A percentile compares a stretch with the other conserved stretches of the same genome.
Evolutionary conservation across 768 basidiomycete species (phyloP).

Genomic region (Lentinula edodes): DNA sequence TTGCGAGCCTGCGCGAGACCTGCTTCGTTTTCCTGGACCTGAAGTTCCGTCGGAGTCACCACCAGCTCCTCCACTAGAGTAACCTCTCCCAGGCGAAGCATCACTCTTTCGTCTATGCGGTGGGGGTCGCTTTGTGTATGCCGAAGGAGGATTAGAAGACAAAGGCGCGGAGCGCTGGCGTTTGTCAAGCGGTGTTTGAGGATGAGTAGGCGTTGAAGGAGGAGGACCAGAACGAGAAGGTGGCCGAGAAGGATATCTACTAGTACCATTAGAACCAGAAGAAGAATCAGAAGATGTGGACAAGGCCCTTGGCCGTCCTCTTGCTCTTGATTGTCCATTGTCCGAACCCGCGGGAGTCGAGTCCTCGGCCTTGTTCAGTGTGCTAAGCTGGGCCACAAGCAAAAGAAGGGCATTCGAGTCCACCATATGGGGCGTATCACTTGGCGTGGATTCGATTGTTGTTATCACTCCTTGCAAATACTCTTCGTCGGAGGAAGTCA

Average conservation of each 20-base stretch:
- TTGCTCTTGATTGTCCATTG: conserved; percentile 20
- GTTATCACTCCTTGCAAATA: conserved; percentile 54
- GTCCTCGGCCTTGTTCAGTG: conserved; percentile 25
- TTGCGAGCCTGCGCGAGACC: conserved; percentile 63
- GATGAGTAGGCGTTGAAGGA: background rate
- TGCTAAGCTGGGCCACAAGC: conserved; percentile 55
- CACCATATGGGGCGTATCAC: conserved; percentile 41
- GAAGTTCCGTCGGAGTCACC: conserved; percentile 72
- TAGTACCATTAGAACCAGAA: conserved; percentile 45
- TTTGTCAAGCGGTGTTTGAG: conserved; percentile 1
- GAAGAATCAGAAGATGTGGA: conserved; percentile 34
- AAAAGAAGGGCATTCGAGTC: conserved; percentile 20
- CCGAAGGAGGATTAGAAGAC: conserved; percentile 56
- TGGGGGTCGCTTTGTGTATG: conserved; percentile 71
- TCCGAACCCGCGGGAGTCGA: conserved; percentile 29
- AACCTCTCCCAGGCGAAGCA: conserved; percentile 24
- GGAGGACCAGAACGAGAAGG: background rate
- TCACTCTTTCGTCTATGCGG: conserved; percentile 68
- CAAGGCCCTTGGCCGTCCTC: conserved; percentile 44
- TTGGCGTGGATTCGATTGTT: conserved; percentile 46
- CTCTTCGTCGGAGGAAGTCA: conserved; percentile 56
- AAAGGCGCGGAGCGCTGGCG: conserved; percentile 71
- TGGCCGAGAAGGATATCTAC: conserved; percentile 56
- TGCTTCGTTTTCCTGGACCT: background rate
- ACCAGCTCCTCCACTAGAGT: conserved; percentile 34